Percentiles rank a stretch among this genome's conserved stretches.
Conservation (phyloP, 78 protist genomes). For the Pigoraptor vietnamica region DNA sequence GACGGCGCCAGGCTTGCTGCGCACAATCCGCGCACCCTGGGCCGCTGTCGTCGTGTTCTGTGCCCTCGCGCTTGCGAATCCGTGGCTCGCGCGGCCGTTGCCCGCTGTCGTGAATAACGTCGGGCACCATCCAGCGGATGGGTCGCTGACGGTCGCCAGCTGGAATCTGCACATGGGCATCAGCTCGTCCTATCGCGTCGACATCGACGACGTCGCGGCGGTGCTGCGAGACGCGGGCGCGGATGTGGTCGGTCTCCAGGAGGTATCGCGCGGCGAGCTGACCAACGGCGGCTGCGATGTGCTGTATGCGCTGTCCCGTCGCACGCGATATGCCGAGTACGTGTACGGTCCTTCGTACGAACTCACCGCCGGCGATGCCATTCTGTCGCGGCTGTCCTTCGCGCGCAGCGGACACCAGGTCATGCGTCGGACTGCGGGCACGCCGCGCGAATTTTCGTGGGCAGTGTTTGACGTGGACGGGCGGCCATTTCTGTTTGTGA, state of each 20-base stretch:
- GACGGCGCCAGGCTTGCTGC: background rate
- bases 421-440: background rate
- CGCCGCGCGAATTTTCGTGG: background rate
- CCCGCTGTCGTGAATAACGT: too few species aligned
- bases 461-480: background rate
- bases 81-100: background rate
- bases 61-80: background rate
- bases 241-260: background rate
- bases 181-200: background rate
- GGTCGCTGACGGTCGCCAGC: background rate
- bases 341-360: background rate
- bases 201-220: background rate
- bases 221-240: background rate
- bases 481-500: background rate
- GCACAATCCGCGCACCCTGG: background rate
- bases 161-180: background rate
- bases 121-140: background rate
- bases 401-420: background rate
- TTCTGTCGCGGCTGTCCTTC: background rate
- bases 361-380: background rate
- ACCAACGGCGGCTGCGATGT: background rate
- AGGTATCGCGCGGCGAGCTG: background rate
- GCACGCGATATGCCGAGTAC: background rate
- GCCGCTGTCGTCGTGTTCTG: background rate
- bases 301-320: background rate